Percentiles rank a stretch among this genome's conserved stretches.
Evolutionary conservation across 768 basidiomycete genomes (phyloP).

Genomic region (Tylopilus vinaceipallidus): DNA sequence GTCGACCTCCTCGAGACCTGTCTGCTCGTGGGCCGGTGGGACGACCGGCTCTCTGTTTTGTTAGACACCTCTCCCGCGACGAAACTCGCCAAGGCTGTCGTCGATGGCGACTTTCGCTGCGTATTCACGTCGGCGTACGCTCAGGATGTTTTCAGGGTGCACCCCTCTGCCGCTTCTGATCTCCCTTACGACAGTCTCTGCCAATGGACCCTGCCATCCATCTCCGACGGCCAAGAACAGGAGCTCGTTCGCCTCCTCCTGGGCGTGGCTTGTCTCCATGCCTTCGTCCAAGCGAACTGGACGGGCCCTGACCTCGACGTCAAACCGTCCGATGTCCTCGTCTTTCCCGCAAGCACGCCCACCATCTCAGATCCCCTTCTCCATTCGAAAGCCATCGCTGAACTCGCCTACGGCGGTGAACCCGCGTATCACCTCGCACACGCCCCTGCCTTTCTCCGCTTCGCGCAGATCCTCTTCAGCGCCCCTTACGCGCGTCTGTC

Average conservation of each 20-base stretch:
- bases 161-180: conserved; percentile 33
- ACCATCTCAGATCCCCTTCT: conserved; percentile 48
- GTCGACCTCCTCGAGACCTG: conserved; percentile 47
- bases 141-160: conserved; percentile 37
- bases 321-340: conserved; percentile 39
- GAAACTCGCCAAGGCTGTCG: conserved; percentile 51
- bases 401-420: conserved; percentile 84
- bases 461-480: conserved; percentile 70
- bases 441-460: conserved; percentile 64
- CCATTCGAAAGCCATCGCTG: conserved; percentile 64
- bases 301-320: conserved; percentile 86
- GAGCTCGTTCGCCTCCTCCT: conserved; percentile 62
- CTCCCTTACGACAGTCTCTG: conserved; percentile 39
- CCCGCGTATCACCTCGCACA: conserved; percentile 91
- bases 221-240: conserved; percentile 36
- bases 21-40: conserved; percentile 53
- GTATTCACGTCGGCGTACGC: conserved; percentile 48
- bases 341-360: conserved; percentile 32
- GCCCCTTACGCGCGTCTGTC: conserved; percentile 46
- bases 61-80: conserved; percentile 23
- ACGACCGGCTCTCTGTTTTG: conserved; percentile 20
- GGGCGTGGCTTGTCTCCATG: conserved; percentile 79
- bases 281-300: conserved; percentile 94
- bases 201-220: conserved; percentile 28
- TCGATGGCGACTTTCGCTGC: conserved; percentile 57